Evolutionary conservation across 345 rosid species (phyloP), one percentile per base, ranked within the genome.

Genomic region (Moringa oleifera): DNA sequence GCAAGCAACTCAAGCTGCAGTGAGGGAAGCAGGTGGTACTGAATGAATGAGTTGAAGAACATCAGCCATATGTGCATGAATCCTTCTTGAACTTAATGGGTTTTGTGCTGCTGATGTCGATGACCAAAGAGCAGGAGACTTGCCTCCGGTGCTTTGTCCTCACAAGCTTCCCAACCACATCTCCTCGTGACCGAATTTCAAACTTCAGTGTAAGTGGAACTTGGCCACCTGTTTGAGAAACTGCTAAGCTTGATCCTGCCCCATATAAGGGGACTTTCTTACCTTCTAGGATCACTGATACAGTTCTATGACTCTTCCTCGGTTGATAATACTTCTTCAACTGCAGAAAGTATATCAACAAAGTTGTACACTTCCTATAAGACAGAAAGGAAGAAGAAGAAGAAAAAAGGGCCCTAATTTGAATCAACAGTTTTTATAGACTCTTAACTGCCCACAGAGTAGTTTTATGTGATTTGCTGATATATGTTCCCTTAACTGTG

Each of bases 81-180:
- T 55, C 46, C 61, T 80, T 69, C 65, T 77, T 81, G 84, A 90
- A 80, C 62, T 55, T 75, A 72, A 84, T 79, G 55, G 86, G 86
- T 56, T 83, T 84, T 53, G 53, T 69, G 58, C 68, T 79, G 36
- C 71, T 83, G 51, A 84, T 72, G 56, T 91, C 85, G 13, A 88
- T 66, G 23, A 71, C 79, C 59, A 85, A 57, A n/a, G 90, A 78
- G 70, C 97, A 88, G 20, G 81, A 36, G 20, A 90, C 71, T 55
- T 25, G 76, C 66, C 63, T 84, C 56, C 65, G 50, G 69, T 88
- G 97, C 71, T 75, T 82, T 2, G 88, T 76, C 63, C 84, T 77
- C 69, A 90, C 93, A 49, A 90, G 66, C 72, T 84, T 88, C 33
- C 97, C 97, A 22, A 90, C 91, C 69, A 88, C 97, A 56, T 90